Evolutionary conservation across 495 filamentous ascomycete genomes (phyloP).

Genomic region (Penicillium samsonianum): DNA sequence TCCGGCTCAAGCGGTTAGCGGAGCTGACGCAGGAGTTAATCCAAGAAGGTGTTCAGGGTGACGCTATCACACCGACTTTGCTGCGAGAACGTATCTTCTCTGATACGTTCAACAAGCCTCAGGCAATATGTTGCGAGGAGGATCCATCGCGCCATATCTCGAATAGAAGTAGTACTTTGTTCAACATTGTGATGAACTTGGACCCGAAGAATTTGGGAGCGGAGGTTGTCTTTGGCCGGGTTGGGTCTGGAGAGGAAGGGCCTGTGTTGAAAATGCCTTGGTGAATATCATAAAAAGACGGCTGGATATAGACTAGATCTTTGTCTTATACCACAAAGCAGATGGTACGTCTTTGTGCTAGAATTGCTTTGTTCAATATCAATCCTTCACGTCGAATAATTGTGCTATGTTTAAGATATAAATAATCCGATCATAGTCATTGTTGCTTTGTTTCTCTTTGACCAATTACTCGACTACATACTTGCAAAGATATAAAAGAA

Average conservation of each 20-base stretch:
- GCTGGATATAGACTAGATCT: background rate
- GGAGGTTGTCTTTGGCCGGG: slow-evolving; percentile 37
- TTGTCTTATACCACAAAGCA: background rate
- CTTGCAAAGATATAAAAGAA: background rate
- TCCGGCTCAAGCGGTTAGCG: slow-evolving; percentile 48
- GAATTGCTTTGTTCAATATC: background rate
- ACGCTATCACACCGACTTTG: slow-evolving; percentile 24
- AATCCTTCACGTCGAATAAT: background rate
- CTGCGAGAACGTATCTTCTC: slow-evolving; percentile 36
- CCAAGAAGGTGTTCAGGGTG: slow-evolving; percentile 20
- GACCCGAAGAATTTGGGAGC: slow-evolving; percentile 25
- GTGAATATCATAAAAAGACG: slow-evolving; percentile 5
- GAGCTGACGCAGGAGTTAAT: slow-evolving; percentile 40
- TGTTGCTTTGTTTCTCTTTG: background rate
- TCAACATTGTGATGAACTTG: slow-evolving; percentile 45
- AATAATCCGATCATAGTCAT: background rate
- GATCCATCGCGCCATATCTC: slow-evolving; percentile 24
- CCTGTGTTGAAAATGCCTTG: slow-evolving; percentile 36
- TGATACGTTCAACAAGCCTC: slow-evolving; percentile 36
- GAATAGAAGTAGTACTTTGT: slow-evolving; percentile 28
- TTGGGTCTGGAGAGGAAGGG: slow-evolving; percentile 33
- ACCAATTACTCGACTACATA: background rate
- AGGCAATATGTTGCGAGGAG: slow-evolving; percentile 36
- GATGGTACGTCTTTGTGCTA: background rate
- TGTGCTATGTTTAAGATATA: background rate